These are phyloP conservation scores for Hordeum pubiflorum DNA, from an alignment of 202 grass and related monocot species.

Conservation along the genomic window DNA sequence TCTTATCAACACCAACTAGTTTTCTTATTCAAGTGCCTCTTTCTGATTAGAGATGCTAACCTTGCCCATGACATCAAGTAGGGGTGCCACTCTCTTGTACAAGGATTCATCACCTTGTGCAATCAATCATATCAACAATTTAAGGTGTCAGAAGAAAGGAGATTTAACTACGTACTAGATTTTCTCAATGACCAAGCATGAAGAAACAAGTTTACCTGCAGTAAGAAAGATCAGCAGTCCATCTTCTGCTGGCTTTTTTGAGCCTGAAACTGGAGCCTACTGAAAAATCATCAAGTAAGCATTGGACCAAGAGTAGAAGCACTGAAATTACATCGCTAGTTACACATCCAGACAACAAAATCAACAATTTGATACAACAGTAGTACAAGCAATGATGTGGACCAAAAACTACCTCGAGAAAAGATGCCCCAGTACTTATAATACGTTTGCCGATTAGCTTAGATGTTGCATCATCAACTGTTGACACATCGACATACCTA, in stretches of 20 bases:
- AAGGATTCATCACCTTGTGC: conserved; percentile 62
- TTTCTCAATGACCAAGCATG: neutral
- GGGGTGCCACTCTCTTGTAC: conserved; percentile 50
- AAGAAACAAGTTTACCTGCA: conserved; percentile 48
- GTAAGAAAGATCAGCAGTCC: conserved; percentile 81
- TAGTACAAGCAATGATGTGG: conserved; percentile 8
- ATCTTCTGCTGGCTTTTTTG: conserved; percentile 88
- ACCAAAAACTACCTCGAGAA: conserved; percentile 68
- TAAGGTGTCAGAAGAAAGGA: conserved; percentile 11
- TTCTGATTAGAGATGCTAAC: conserved; percentile 28
- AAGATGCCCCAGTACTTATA: conserved; percentile 57
- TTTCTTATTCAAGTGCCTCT: neutral
- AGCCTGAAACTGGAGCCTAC: conserved; percentile 97
- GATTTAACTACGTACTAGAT: neutral
- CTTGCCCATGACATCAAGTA: conserved; percentile 90
- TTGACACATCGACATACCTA: conserved; percentile 76
- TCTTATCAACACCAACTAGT: neutral
- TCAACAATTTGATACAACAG: conserved; percentile 24
- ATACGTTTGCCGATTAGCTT: conserved; percentile 55
- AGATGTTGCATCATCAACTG: conserved; percentile 65
- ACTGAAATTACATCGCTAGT: conserved; percentile 13
- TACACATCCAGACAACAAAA: conserved; percentile 18
- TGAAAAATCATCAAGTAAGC: conserved; percentile 34
- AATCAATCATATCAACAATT: conserved; percentile 16
- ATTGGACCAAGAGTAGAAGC: conserved; percentile 8